Base-by-base conservation (phyloP, 805 yeast genomes). In the Sugiyamaella lignohabitans region DNA sequence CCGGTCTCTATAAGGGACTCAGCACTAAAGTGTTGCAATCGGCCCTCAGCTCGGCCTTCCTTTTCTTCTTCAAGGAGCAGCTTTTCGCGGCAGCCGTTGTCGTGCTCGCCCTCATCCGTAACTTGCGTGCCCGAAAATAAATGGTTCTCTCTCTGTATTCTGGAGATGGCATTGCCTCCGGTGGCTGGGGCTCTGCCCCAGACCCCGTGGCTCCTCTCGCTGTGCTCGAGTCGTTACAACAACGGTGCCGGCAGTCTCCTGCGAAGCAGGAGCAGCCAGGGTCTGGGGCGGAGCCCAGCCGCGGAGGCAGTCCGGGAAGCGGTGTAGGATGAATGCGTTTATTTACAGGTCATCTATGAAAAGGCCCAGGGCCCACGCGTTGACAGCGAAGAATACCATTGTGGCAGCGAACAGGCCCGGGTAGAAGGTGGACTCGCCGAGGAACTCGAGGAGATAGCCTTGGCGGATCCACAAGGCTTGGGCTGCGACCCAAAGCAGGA, bases 21-120 rank as follows among this genome's bases (percentile, higher is more conserved):
- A 69, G 76, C 45, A 79, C 88, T 46, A 89, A 89, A 67, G 72
- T 91, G 51, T 65, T 82, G 21, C 98, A 89, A 68, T 79, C 89
- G 50, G 87, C 91, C 40, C 63, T 83, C 48, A 87, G 95, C 35
- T 91, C 96, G 2, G 96, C 96, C 0, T 85, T 89, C 57, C 72
- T 89, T 59, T 89, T 89, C 62, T 85, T 81, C 65, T 87, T 89
- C 69, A 89, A 89, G 68, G 96, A 89, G 65, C 88, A 85, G 64
- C 75, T 88, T 54, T 79, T 84, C 48, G 60, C 70, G 2, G 72
- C 82, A 40, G 76, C 86, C 40, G 71, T 81, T 43, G 67, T 66
- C 47, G 52, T 83, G 44, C 72, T 85, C 48, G 73, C 69, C 45
- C 52, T 79, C 10, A 55, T 74, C 29, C 61, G 63, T 43, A 42